phyloP scores from a whole-genome alignment of 139 green algal species.

The Chlamydomonas incerta region DNA sequence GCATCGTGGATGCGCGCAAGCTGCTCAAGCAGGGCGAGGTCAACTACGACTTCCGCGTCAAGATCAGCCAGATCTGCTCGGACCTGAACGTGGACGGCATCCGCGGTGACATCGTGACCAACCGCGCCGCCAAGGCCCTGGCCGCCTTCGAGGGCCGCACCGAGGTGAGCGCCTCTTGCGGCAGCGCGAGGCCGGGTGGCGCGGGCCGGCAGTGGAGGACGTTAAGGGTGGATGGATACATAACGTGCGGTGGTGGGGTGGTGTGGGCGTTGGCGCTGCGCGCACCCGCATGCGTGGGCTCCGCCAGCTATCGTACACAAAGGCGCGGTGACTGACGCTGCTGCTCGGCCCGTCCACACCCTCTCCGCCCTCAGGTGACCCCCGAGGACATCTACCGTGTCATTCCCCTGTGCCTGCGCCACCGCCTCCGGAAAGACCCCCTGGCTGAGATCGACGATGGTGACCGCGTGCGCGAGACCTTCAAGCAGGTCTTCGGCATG shows the following conservation, averaged over 20 bases:
- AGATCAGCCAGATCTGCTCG: slow-evolving; percentile 79
- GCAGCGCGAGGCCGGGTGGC: no score
- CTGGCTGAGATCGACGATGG: slow-evolving; percentile 85
- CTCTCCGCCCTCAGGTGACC: slow-evolving; percentile 42
- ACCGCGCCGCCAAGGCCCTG: slow-evolving; percentile 86
- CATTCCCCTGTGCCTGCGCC: slow-evolving; percentile 89
- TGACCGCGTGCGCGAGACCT: slow-evolving; percentile 65
- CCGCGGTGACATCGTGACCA: slow-evolving; percentile 94
- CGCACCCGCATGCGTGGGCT: no score
- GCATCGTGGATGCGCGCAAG: slow-evolving; percentile 65
- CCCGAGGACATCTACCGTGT: slow-evolving; percentile 88
- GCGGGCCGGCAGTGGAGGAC: no score
- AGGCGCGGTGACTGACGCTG: no score
- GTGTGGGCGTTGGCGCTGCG: no score
- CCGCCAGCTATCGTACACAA: no score
- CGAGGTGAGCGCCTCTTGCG: slow-evolving; percentile 47
- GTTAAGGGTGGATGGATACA: no score
- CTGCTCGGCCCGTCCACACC: no score
- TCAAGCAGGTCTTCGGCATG: slow-evolving; percentile 71
- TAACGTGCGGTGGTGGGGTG: slow-evolving; percentile 55
- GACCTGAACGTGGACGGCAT: slow-evolving; percentile 95
- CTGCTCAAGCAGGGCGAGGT: slow-evolving; percentile 57
- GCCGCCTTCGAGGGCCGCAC: slow-evolving; percentile 83
- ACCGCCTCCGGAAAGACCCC: slow-evolving; percentile 94
- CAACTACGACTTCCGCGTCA: slow-evolving; percentile 70